Evolutionary conservation across 2,329 filamentous ascomycete genomes (phyloP), one percentile per base, ranked within the genome.

Genomic region (Cladosporium sp.): DNA sequence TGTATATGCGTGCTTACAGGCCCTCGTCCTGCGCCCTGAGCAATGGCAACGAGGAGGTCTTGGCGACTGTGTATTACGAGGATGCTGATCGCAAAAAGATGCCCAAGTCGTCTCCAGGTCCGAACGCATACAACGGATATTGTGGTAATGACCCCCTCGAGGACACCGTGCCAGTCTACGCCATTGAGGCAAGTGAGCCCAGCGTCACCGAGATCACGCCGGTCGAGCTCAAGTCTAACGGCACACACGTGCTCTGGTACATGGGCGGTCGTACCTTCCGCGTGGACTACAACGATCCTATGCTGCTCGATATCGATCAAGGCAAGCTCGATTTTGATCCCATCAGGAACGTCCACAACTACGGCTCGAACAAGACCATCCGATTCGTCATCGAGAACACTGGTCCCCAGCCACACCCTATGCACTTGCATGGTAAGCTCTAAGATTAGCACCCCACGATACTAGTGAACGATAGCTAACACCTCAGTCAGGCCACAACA

Each of bases 41-140:
- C 53, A 68, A 71, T 0, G 71, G 62, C 15, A 61, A 59, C 20
- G 52, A 65, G 1, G 64, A 77, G 49, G 85, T 81, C 1, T 64
- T 83, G 0, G 88, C 86, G 0, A 83, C 80, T 12, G 77, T 90
- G 51, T 88, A 86, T 73, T 90, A 90, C 69, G 78, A 87, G 39
- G 65, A 76, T 6, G 81, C 83, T 8, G 75, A 88, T 64, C 75
- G 74, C 4, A 73, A 70, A 50, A 69, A 72, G n/a, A 51, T 73
- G 3, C 87, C 86, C 0, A 79, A 84, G 61, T 80, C 60, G 24
- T 51, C 45, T 12, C 45, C 55, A 15, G 39, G 45, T 10, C 45
- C 55, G 19, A 50, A 50, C 19, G 59, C 72, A 22, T 79, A 62
- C 32, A 59, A 72, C 20, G 52, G 34, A 12, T 37, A 55, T 22